A percentile compares a stretch with the other conserved stretches of the same genome.
Evolutionary conservation across 78 protist genomes (phyloP).

Genomic region (Thecamonas trahens): DNA sequence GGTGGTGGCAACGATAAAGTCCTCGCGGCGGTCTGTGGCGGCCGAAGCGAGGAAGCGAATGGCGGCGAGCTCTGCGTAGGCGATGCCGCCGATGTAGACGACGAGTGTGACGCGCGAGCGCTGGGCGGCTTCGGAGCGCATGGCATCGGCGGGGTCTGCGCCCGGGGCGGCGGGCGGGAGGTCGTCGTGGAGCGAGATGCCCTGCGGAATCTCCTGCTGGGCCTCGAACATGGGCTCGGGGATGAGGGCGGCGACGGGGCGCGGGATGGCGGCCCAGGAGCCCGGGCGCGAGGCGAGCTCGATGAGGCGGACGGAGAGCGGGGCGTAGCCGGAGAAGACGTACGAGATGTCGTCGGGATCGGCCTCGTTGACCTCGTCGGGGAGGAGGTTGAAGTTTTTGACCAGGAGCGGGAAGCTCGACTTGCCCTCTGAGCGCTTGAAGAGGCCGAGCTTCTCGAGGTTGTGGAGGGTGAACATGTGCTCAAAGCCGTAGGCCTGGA

Average conservation of each 20-base stretch:
- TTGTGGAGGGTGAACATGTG: constrained; percentile 44
- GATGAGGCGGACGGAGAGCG: constrained; percentile 59
- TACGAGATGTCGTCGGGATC: constrained; percentile 45
- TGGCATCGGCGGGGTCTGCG: not conserved
- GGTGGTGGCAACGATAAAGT: constrained; percentile 63
- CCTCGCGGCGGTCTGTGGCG: not conserved
- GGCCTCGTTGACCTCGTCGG: constrained; percentile 49
- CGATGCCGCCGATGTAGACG: constrained; percentile 75
- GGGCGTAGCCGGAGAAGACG: constrained; percentile 77
- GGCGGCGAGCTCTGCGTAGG: constrained; percentile 71
- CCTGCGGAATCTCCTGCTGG: constrained; percentile 19
- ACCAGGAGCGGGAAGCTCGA: constrained; percentile 2
- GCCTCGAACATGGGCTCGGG: not conserved
- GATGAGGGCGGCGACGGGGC: not conserved
- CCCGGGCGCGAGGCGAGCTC: too few species aligned
- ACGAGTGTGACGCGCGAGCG: constrained; percentile 42
- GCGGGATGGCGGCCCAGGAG: too few species aligned
- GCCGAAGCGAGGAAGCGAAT: constrained; percentile 58
- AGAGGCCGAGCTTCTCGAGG: constrained; percentile 46
- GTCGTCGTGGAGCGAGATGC: too few species aligned
- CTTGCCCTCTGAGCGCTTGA: constrained; percentile 24
- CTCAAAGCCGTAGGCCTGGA: constrained; percentile 64
- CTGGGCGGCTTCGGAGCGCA: constrained; percentile 1
- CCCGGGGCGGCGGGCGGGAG: too few species aligned
- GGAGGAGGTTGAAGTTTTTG: constrained; percentile 29